A percentile compares a stretch with the other conserved stretches of the same genome.
phyloP scores from a whole-genome alignment of 192 early-diverging fungal genomes.

The Gigaspora rosea region DNA sequence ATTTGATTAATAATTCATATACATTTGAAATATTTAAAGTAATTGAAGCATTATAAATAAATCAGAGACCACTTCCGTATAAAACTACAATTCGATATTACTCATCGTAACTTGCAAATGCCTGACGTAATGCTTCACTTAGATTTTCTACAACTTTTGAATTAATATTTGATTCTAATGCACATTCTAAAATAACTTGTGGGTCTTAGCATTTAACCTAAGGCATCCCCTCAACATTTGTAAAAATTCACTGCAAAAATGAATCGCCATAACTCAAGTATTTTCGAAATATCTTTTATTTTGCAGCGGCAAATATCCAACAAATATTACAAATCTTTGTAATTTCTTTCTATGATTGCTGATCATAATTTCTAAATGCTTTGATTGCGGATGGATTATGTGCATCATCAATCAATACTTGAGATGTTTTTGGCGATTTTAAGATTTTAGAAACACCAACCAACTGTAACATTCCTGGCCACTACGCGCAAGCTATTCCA shows the following conservation, averaged over 20 bases:
- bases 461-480: conserved; percentile 88
- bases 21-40: too few relatives aligned
- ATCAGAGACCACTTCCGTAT: conserved; percentile 88
- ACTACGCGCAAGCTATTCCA: conserved; percentile 69
- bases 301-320: conserved; percentile 80
- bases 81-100: conserved; percentile 62
- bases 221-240: conserved; percentile 80
- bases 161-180: conserved; percentile 7
- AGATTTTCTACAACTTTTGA: conserved; percentile 39
- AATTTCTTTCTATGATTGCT: conserved; percentile 20
- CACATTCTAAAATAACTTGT: conserved; percentile 43
- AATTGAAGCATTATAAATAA: conserved; percentile 52
- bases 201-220: conserved; percentile 73
- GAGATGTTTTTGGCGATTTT: too few relatives aligned
- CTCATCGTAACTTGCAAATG: conserved; percentile 30
- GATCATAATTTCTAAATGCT: conserved; percentile 66
- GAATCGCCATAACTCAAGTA: conserved; percentile 70
- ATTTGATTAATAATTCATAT: too few relatives aligned
- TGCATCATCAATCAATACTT: conserved; percentile 83
- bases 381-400: conserved; percentile 79
- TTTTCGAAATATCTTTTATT: conserved; percentile 57
- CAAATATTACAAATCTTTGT: conserved; percentile 40
- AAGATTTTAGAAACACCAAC: conserved; percentile 34
- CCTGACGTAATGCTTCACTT: conserved; percentile 44
- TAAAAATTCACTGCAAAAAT: conserved; percentile 75